Evolutionary conservation across 345 rosid species (phyloP).

Genomic region (Eucalyptus curtisii): DNA sequence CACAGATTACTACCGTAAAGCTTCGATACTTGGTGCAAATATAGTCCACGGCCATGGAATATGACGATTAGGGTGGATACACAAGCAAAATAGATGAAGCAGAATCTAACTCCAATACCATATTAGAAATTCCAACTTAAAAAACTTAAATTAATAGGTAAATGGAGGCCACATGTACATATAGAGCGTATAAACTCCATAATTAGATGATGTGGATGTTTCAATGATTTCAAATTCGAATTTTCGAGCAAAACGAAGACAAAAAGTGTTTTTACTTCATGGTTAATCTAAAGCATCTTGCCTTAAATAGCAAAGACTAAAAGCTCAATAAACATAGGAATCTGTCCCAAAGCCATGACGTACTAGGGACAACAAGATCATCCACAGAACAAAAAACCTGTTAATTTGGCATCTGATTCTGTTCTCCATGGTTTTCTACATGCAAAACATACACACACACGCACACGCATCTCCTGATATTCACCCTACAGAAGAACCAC

Average conservation of each 20-base stretch:
- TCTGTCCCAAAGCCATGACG: not conserved
- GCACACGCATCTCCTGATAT: not conserved
- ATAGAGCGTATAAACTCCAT: not conserved
- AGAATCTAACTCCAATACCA: not conserved
- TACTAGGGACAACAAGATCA: not conserved
- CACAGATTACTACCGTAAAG: not conserved
- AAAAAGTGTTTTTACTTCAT: not conserved
- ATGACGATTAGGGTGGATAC: not conserved
- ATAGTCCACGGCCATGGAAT: not conserved
- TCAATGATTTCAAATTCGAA: not conserved
- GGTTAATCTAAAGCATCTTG: not conserved
- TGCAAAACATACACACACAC: not conserved
- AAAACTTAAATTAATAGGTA: not conserved
- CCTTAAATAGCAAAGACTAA: not conserved
- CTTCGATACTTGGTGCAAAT: not conserved
- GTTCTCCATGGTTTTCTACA: not conserved
- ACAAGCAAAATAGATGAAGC: fast-evolving
- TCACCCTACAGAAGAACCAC: not conserved
- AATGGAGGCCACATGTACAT: not conserved
- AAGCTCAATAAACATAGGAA: not conserved
- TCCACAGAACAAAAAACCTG: not conserved
- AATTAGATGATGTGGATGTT: fast-evolving
- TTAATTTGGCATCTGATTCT: not conserved
- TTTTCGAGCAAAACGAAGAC: fast-evolving
- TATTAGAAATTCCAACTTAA: not conserved